Percentiles rank a stretch among this genome's conserved stretches.
Evolutionary conservation across 2,329 filamentous ascomycete species (phyloP).

Genomic region (Hymenotorrendiella dingleyae): DNA sequence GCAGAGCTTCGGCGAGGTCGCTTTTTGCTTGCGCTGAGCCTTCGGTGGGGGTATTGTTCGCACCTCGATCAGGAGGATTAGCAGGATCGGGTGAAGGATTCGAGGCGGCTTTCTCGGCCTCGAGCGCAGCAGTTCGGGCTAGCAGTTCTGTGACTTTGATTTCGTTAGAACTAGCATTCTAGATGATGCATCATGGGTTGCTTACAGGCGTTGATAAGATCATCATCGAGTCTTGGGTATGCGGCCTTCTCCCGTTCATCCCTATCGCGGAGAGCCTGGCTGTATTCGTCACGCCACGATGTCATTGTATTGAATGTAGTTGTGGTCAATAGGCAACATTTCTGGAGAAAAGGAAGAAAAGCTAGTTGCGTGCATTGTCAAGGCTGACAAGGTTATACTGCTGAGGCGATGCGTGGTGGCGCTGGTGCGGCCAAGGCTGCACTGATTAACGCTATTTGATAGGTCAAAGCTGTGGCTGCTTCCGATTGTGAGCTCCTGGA

Average conservation of each 20-base stretch:
- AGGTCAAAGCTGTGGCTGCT: conserved; percentile 6
- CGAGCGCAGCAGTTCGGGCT: conserved; percentile 59
- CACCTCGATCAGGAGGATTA: conserved; percentile 9
- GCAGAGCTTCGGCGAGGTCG: conserved; percentile 72
- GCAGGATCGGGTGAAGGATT: conserved; percentile 20
- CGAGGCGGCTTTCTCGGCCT: conserved; percentile 47
- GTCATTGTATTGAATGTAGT: conserved; percentile 21
- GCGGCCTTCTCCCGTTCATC: conserved; percentile 63
- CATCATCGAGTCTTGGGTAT: conserved; percentile 49
- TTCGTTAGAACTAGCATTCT: background rate
- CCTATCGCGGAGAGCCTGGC: conserved; percentile 64
- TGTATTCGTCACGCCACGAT: conserved; percentile 74
- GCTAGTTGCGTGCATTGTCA: background rate
- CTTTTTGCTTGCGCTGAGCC: conserved; percentile 49
- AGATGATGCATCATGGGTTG: conserved; percentile 4
- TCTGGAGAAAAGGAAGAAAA: background rate
- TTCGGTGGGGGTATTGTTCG: conserved; percentile 7
- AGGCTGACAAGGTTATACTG: background rate
- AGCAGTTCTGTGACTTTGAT: conserved; percentile 56
- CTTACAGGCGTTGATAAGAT: conserved; percentile 76
- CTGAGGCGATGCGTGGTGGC: background rate
- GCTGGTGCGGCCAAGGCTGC: background rate
- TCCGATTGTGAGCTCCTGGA: too few relatives aligned
- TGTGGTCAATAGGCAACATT: background rate
- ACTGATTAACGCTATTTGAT: background rate